These are phyloP conservation scores for Penicillium lividum DNA, from an alignment of 495 filamentous ascomycete species.

Conservation along the genomic window DNA sequence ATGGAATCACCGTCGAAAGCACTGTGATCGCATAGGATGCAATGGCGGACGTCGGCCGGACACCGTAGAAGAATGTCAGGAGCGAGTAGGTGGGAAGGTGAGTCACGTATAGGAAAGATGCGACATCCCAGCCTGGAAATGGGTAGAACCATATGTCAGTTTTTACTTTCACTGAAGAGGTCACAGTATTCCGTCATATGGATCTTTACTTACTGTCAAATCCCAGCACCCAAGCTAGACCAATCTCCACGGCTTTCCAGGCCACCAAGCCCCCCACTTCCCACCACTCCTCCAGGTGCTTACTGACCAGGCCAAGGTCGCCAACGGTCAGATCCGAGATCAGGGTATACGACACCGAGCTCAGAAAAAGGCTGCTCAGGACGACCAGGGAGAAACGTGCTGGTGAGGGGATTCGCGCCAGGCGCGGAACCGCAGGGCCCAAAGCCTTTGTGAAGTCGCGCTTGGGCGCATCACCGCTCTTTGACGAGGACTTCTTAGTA, in stretches of 20 bases:
- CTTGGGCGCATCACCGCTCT: conserved; percentile 6
- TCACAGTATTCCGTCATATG: not conserved
- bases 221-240: conserved; percentile 65
- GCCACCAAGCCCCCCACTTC: conserved; percentile 61
- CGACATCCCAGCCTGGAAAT: conserved; percentile 63
- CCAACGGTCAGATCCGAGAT: conserved; percentile 49
- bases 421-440: conserved; percentile 1
- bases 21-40: conserved; percentile 63
- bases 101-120: conserved; percentile 64
- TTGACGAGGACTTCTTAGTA: conserved; percentile 14
- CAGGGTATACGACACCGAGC: conserved; percentile 56
- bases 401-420: conserved; percentile 42
- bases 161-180: not conserved
- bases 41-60: conserved; percentile 57
- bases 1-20: conserved; percentile 66
- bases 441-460: conserved; percentile 17
- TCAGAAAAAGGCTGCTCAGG: conserved; percentile 61
- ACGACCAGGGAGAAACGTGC: conserved; percentile 65
- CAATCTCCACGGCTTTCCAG: conserved; percentile 71
- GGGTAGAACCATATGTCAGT: not conserved
- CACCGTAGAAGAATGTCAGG: conserved; percentile 69
- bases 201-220: conserved; percentile 60
- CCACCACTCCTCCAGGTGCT: conserved; percentile 57
- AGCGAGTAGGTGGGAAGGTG: conserved; percentile 72
- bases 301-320: conserved; percentile 63